Evolutionary conservation across 2,329 filamentous ascomycete species (phyloP).

Genomic region (Coniochaeta pulveracea): DNA sequence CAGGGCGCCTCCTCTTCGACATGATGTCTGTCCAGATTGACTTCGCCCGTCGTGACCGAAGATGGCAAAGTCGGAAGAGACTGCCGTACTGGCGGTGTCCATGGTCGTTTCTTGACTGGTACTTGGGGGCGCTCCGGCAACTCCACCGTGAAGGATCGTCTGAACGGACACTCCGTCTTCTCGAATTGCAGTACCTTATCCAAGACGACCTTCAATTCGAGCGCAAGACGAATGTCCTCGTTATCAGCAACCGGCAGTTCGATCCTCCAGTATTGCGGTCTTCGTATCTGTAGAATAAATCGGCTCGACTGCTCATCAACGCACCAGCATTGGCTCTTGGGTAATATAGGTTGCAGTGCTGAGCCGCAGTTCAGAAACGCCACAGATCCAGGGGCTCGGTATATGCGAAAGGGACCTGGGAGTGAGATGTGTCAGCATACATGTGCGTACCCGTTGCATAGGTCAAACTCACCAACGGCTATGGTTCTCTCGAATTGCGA

Average conservation of each 20-base stretch:
- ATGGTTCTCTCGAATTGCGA: constrained; percentile 72
- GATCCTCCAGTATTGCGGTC: constrained; percentile 81
- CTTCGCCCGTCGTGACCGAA: constrained; percentile 15
- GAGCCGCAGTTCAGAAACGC: constrained; percentile 80
- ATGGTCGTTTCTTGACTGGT: constrained; percentile 56
- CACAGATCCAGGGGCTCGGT: constrained; percentile 75
- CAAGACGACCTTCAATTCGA: constrained; percentile 58
- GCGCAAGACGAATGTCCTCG: constrained; percentile 52
- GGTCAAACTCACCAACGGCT: constrained; percentile 51
- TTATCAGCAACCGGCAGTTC: constrained; percentile 60
- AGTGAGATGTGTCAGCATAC: background rate
- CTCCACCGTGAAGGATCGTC: constrained; percentile 62
- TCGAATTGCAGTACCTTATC: constrained; percentile 72
- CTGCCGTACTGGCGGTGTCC: constrained; percentile 40
- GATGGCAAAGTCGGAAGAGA: constrained; percentile 13
- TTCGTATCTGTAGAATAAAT: constrained; percentile 77
- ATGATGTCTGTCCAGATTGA: no score
- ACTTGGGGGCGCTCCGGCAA: constrained; percentile 58
- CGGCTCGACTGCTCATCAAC: constrained; percentile 70
- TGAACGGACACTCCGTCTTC: constrained; percentile 78
- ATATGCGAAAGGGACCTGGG: constrained; percentile 63
- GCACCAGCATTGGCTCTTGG: constrained; percentile 88
- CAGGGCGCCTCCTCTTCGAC: no score
- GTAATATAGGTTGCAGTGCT: constrained; percentile 75
- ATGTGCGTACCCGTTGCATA: no score